Conservation (phyloP, 495 filamentous ascomycete genomes). For the Astrocystis sublimbata region DNA sequence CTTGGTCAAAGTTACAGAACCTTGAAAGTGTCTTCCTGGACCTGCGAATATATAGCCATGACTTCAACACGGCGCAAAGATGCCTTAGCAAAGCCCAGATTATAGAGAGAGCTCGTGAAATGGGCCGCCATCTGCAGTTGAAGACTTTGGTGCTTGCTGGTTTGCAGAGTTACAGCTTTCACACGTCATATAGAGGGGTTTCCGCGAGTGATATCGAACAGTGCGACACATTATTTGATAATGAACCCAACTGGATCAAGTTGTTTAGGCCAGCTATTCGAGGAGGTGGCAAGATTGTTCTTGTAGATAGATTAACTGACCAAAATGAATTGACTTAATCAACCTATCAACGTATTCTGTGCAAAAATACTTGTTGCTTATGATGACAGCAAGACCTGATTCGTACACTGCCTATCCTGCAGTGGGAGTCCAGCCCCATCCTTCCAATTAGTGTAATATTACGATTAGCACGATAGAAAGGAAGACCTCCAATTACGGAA, state of each 20-base stretch:
- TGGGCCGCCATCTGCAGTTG: conserved; percentile 28
- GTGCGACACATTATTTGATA: conserved; percentile 20
- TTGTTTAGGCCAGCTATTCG: conserved; percentile 26
- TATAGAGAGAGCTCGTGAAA: conserved; percentile 24
- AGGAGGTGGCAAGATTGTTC: conserved; percentile 25
- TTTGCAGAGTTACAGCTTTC: conserved; percentile 31
- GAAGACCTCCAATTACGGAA: too few relatives aligned
- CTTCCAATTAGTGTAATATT: too few relatives aligned
- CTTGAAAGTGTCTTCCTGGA: conserved; percentile 33
- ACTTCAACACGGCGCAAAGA: conserved; percentile 26
- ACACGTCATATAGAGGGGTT: conserved; percentile 16
- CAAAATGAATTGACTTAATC: too few relatives aligned
- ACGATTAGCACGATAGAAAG: too few relatives aligned
- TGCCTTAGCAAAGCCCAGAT: conserved; percentile 25
- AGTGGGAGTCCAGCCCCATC: too few relatives aligned
- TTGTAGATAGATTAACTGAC: conserved; percentile 25
- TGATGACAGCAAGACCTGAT: too few relatives aligned
- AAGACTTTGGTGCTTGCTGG: conserved; percentile 31
- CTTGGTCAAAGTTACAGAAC: conserved; percentile 30
- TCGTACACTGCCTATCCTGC: too few relatives aligned
- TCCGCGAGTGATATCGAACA: conserved; percentile 19
- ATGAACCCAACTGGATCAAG: conserved; percentile 33
- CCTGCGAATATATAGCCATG: conserved; percentile 31
- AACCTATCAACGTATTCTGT: too few relatives aligned
- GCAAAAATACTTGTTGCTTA: too few relatives aligned